phyloP scores from a whole-genome alignment of 495 filamentous ascomycete genomes.

The Aspergillus affinis region DNA sequence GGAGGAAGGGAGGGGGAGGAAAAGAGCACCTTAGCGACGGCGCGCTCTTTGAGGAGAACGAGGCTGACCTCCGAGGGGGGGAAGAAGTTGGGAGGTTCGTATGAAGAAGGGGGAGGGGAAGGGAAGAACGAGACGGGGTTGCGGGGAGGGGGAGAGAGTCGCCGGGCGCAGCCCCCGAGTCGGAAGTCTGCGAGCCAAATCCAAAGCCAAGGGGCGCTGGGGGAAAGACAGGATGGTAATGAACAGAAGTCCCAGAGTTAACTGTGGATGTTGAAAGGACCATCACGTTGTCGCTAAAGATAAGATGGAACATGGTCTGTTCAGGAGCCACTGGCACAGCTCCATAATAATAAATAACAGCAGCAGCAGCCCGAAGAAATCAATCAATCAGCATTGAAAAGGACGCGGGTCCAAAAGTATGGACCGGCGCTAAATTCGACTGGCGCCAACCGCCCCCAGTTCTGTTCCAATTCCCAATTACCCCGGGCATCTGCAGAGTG shows the following conservation, averaged over 20 bases:
- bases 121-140: not conserved
- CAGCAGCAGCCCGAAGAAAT: conserved; percentile 12
- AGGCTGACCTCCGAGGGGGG: conserved; percentile 22
- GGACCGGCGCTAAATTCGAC: not conserved
- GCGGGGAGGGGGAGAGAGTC: not conserved
- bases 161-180: not conserved
- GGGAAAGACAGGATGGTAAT: too few species aligned
- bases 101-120: conserved; percentile 22
- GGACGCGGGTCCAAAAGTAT: not conserved
- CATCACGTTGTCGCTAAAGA: not conserved
- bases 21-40: conserved; percentile 23
- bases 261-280: conserved; percentile 8
- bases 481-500: too few species aligned
- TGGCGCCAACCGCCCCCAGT: not conserved
- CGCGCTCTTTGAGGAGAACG: conserved; percentile 28
- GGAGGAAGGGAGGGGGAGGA: not conserved
- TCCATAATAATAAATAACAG: conserved; percentile 19
- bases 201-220: not conserved
- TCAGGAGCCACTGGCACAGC: conserved; percentile 24
- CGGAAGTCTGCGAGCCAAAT: too few species aligned
- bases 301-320: conserved; percentile 45
- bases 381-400: not conserved
- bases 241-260: not conserved
- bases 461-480: not conserved
- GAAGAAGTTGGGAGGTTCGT: conserved; percentile 32